Percentiles rank a stretch among this genome's conserved stretches.
Conservation (phyloP, 192 early-diverging fungal species). For the Cladochytrium replicatum region DNA sequence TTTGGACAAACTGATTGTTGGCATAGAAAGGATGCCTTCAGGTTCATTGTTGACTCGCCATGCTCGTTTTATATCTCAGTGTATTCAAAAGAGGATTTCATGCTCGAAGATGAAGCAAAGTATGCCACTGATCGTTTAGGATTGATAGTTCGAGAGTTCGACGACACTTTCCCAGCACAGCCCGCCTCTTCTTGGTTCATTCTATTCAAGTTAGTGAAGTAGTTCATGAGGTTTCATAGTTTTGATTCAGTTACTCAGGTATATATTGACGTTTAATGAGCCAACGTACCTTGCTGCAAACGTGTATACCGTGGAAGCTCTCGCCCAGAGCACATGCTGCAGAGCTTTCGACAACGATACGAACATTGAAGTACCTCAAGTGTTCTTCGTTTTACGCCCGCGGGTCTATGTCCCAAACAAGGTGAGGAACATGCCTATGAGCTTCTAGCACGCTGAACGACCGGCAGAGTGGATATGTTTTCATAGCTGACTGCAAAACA, state of each 20-base stretch:
- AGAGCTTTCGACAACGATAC: slow-evolving; percentile 41
- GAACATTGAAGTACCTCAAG: slow-evolving; percentile 24
- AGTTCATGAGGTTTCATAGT: not conserved
- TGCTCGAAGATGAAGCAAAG: slow-evolving; percentile 43
- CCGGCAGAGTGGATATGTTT: slow-evolving; percentile 34
- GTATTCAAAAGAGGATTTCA: slow-evolving; percentile 37
- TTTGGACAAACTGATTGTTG: not conserved
- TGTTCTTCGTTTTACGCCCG: slow-evolving; percentile 29
- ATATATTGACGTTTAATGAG: slow-evolving; percentile 23
- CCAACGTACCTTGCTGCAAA: slow-evolving; percentile 27
- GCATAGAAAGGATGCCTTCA: slow-evolving; percentile 25
- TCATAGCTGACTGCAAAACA: slow-evolving; percentile 34
- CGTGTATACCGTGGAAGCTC: slow-evolving; percentile 34
- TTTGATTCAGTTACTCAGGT: slow-evolving; percentile 16
- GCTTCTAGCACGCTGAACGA: not conserved
- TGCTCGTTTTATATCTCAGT: slow-evolving; percentile 30
- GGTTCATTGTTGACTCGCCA: slow-evolving; percentile 32
- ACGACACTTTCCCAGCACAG: slow-evolving; percentile 37
- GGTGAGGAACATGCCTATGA: slow-evolving; percentile 11
- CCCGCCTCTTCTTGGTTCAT: slow-evolving; percentile 34
- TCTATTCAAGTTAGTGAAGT: slow-evolving; percentile 36
- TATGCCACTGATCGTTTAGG: slow-evolving; percentile 31
- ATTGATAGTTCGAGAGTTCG: slow-evolving; percentile 34
- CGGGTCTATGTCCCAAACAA: slow-evolving; percentile 28
- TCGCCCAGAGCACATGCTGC: slow-evolving; percentile 23